A percentile compares a stretch with the other conserved stretches of the same genome.
Evolutionary conservation across 768 basidiomycete species (phyloP).

Genomic region (Leccinum arenicola): DNA sequence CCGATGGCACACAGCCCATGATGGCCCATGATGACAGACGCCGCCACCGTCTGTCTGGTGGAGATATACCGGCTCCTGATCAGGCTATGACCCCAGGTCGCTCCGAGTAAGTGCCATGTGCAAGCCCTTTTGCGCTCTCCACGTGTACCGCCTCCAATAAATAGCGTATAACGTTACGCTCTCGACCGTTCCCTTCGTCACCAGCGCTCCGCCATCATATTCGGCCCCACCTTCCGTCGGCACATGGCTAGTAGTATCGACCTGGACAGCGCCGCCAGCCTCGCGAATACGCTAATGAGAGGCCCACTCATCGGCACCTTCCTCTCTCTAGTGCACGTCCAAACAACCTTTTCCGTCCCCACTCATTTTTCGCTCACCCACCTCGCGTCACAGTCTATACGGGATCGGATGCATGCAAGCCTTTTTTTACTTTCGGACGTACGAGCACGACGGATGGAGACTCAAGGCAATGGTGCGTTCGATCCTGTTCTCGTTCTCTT

Average conservation of each 20-base stretch:
- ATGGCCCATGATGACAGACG: too few species aligned
- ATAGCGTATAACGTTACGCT: not conserved
- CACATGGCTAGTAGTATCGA: not conserved
- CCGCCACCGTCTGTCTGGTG: not conserved
- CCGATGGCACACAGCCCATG: too few species aligned
- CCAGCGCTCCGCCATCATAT: not conserved
- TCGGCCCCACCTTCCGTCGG: not conserved
- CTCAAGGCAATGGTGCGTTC: conserved; percentile 24
- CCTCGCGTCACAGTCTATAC: conserved; percentile 18
- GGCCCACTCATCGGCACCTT: conserved; percentile 30
- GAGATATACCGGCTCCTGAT: not conserved
- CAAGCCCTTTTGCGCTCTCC: not conserved
- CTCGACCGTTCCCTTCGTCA: too few species aligned
- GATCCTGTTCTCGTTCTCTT: not conserved
- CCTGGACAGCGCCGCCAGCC: not conserved
- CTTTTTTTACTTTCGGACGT: conserved; percentile 28
- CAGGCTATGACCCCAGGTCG: not conserved
- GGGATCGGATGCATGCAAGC: conserved; percentile 28
- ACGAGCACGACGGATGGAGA: conserved; percentile 13
- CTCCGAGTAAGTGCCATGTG: not conserved
- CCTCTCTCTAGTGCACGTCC: conserved; percentile 15
- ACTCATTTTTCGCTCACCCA: not conserved
- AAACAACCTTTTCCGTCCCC: not conserved
- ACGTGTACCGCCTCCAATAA: not conserved
- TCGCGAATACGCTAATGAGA: conserved; percentile 16